These are phyloP conservation scores for Huiozyma naganishii DNA, from an alignment of 805 yeast species.

Conservation along the genomic window DNA sequence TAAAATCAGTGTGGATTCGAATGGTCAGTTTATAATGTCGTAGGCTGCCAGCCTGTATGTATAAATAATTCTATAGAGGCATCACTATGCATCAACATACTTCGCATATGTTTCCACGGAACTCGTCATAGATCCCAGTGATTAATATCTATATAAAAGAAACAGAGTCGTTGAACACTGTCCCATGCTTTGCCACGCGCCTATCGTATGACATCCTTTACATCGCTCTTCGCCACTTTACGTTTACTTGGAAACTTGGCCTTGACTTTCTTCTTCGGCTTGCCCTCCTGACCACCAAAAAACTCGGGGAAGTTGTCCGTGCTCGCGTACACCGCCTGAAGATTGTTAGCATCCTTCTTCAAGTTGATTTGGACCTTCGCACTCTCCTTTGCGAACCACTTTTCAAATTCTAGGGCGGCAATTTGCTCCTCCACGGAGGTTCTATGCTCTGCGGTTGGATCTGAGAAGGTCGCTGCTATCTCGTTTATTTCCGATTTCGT, in stretches of 20 bases:
- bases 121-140: no score
- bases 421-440: conserved; percentile 50
- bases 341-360: conserved; percentile 6
- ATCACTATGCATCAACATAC: no score
- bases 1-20: conserved; percentile 2
- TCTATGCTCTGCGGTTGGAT: background rate
- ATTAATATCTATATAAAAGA: no score
- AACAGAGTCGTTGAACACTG: no score
- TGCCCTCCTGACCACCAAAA: background rate
- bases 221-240: background rate
- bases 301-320: conserved; percentile 13
- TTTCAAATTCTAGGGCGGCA: conserved; percentile 74
- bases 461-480: conserved; percentile 5
- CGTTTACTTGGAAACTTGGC: conserved; percentile 11
- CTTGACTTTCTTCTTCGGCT: conserved; percentile 10
- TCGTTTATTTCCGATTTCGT: conserved; percentile 4
- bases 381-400: conserved; percentile 82
- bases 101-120: no score
- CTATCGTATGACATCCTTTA: no score
- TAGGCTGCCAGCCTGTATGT: no score
- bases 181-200: no score
- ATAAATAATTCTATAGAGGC: no score
- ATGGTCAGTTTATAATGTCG: conserved; percentile 6
- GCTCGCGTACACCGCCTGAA: conserved; percentile 12
- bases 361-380: conserved; percentile 44